These are phyloP conservation scores for Bruguiera hainesii DNA, from an alignment of 441 rosid species.

Conservation along the genomic window DNA sequence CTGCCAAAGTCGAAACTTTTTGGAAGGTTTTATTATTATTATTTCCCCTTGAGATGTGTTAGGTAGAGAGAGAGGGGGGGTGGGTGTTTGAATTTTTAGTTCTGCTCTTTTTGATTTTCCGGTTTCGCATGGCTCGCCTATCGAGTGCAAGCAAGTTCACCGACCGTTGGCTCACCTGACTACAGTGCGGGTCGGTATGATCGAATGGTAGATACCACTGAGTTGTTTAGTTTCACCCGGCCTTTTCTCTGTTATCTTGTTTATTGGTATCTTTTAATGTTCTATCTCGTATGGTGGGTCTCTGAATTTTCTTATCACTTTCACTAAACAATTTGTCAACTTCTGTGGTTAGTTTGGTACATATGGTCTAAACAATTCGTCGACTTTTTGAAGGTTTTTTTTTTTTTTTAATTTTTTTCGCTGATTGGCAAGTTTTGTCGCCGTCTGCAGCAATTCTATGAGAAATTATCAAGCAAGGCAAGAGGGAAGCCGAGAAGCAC, in stretches of 20 bases:
- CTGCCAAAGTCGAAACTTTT: not conserved
- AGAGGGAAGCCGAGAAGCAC: conserved; percentile 74
- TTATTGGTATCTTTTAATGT: too few relatives aligned
- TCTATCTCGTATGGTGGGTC: too few relatives aligned
- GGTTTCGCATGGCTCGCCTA: not conserved
- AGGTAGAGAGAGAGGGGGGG: conserved; percentile 6
- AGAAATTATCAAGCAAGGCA: conserved; percentile 82
- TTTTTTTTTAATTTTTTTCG: not conserved
- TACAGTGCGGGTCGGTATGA: not conserved
- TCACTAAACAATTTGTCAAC: too few relatives aligned
- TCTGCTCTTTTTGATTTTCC: not conserved
- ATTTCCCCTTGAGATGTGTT: conserved; percentile 4
- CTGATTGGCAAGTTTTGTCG: not conserved
- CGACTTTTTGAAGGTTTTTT: too few relatives aligned
- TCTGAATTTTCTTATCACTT: too few relatives aligned
- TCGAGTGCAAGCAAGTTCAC: too few relatives aligned
- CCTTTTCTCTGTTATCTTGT: too few relatives aligned
- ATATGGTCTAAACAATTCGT: not conserved
- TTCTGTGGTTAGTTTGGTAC: too few relatives aligned
- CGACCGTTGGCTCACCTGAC: too few relatives aligned
- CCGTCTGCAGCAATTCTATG: conserved; percentile 74
- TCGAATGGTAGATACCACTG: too few relatives aligned
- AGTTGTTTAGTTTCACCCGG: too few relatives aligned
- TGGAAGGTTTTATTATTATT: not conserved
- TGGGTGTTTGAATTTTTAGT: not conserved